phyloP scores from a whole-genome alignment of 768 basidiomycete genomes.

The Mycena metata region DNA sequence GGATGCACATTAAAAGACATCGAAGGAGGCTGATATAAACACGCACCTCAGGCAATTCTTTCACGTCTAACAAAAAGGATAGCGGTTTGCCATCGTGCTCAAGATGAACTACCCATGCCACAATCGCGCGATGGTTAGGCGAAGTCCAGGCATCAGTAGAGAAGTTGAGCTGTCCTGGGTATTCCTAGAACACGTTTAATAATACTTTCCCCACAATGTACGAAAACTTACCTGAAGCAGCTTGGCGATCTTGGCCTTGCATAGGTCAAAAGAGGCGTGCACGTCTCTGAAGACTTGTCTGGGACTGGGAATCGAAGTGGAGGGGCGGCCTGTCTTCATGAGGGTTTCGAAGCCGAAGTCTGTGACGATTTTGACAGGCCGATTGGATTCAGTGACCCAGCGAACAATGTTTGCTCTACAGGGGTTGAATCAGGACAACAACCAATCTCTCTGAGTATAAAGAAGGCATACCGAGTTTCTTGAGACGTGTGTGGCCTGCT shows the following conservation, averaged over 20 bases:
- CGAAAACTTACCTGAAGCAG: not conserved
- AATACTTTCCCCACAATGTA: not conserved
- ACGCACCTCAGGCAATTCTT: conserved; percentile 50
- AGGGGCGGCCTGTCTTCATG: conserved; percentile 5
- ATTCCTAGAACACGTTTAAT: conserved; percentile 38
- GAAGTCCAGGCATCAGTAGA: conserved; percentile 55
- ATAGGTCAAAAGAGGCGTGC: not conserved
- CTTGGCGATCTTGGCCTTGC: not conserved
- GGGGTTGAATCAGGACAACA: not conserved
- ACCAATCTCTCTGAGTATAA: too few species aligned
- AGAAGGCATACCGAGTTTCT: conserved; percentile 1
- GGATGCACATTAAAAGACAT: too few species aligned
- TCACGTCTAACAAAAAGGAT: conserved; percentile 50
- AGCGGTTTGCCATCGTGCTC: conserved; percentile 46
- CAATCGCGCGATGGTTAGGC: conserved; percentile 49
- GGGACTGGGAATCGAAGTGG: not conserved
- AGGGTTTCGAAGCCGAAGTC: not conserved
- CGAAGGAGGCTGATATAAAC: not conserved
- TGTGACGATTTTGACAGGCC: not conserved
- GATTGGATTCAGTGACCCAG: conserved; percentile 14
- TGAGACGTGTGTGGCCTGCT: not conserved
- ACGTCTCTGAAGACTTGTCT: not conserved
- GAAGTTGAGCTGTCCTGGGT: conserved; percentile 49
- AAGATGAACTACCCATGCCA: conserved; percentile 51
- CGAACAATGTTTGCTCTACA: conserved; percentile 1